phyloP scores from a whole-genome alignment of 2,329 filamentous ascomycete genomes.

The Fusarium pilosicola region DNA sequence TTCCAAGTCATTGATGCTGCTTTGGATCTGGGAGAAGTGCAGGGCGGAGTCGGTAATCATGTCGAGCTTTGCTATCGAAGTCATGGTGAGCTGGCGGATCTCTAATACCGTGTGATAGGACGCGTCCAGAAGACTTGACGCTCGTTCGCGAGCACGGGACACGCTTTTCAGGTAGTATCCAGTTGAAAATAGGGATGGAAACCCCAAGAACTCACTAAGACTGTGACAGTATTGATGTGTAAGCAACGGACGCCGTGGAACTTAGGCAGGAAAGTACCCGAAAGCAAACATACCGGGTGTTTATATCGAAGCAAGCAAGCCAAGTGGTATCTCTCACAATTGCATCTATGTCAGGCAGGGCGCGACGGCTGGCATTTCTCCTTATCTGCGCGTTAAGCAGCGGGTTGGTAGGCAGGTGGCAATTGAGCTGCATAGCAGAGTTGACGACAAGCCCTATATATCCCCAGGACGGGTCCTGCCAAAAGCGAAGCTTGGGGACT shows the following conservation, averaged over 20 bases:
- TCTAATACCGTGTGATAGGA: neutral
- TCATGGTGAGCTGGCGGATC: neutral
- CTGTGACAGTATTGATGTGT: neutral
- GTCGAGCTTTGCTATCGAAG: neutral
- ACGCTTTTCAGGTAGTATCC: neutral
- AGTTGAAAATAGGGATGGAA: too few relatives aligned
- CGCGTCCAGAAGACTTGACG: neutral
- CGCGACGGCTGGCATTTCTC: neutral
- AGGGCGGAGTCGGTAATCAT: neutral
- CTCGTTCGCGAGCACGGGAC: neutral
- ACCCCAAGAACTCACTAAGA: neutral
- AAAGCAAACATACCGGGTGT: neutral
- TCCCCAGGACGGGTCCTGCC: neutral
- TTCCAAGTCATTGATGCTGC: neutral
- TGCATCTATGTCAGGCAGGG: neutral
- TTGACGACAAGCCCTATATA: neutral
- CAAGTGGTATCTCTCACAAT: neutral
- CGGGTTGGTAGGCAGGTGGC: neutral
- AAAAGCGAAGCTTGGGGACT: neutral
- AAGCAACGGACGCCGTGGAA: neutral
- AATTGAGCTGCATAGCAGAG: neutral
- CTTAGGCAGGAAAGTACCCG: accelerated
- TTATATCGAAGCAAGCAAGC: neutral
- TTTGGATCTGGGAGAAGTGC: neutral
- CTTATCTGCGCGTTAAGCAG: neutral